Evolutionary conservation across 2,329 filamentous ascomycete species (phyloP).

Genomic region (Verticillium isaacii): DNA sequence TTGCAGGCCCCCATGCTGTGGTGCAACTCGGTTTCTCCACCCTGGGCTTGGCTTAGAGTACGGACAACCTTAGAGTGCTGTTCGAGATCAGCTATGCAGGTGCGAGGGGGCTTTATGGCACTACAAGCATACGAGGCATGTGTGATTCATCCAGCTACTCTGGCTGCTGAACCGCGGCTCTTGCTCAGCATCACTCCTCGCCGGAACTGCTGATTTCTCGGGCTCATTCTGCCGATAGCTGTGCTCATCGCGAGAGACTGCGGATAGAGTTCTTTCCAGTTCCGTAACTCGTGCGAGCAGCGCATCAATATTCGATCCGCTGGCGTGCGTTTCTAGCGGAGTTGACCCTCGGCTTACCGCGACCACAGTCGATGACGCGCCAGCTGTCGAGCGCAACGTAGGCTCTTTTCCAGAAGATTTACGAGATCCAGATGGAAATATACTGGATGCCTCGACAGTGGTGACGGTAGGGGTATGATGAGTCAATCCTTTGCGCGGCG

Average conservation of each 20-base stretch:
- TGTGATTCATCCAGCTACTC: constrained; percentile 44
- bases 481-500: too few relatives aligned
- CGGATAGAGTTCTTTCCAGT: not conserved
- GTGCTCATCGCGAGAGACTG: not conserved
- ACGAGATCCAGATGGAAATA: not conserved
- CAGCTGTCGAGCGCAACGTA: not conserved
- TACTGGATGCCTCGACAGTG: too few relatives aligned
- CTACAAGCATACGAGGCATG: constrained; percentile 29
- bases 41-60: constrained; percentile 23
- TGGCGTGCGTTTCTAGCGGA: not conserved
- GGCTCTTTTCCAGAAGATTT: not conserved
- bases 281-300: not conserved
- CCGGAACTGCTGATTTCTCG: not conserved
- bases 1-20: constrained; percentile 27
- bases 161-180: constrained; percentile 19
- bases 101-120: not conserved
- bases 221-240: not conserved
- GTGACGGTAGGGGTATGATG: not conserved
- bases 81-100: not conserved
- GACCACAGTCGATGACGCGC: not conserved
- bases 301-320: too few relatives aligned
- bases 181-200: not conserved
- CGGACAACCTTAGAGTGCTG: constrained; percentile 12
- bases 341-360: too few relatives aligned
- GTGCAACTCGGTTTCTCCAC: not conserved